phyloP scores from a whole-genome alignment of 371 early-diverging fungal genomes.

The Mortierella sp. region DNA sequence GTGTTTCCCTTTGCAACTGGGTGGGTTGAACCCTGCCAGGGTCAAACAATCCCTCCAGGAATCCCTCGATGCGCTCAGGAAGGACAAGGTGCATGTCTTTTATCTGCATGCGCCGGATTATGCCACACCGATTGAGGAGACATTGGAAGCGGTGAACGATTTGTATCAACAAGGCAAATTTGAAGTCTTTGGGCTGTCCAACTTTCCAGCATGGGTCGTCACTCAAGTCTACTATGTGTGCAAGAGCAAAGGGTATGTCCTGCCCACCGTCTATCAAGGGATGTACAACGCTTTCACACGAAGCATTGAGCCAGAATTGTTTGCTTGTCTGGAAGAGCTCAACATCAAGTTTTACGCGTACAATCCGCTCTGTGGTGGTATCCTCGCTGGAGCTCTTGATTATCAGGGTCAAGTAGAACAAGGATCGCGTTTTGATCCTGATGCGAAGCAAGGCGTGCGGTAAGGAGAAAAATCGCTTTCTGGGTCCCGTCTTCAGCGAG shows the following conservation, averaged over 20 bases:
- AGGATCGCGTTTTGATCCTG: constrained; percentile 66
- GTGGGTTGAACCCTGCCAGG: constrained; percentile 61
- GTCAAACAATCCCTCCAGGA: constrained; percentile 57
- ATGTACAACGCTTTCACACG: constrained; percentile 74
- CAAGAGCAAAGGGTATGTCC: constrained; percentile 54
- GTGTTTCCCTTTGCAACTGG: constrained; percentile 62
- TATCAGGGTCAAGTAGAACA: constrained; percentile 54
- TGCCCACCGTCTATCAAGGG: constrained; percentile 64
- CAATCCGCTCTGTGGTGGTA: constrained; percentile 73
- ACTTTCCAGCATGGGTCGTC: constrained; percentile 63
- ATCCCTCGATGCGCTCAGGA: constrained; percentile 52
- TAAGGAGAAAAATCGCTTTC: constrained; percentile 13
- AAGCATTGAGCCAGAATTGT: constrained; percentile 68
- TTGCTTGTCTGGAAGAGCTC: constrained; percentile 67
- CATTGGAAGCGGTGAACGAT: constrained; percentile 57
- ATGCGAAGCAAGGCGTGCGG: constrained; percentile 57
- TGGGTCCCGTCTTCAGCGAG: too few species aligned
- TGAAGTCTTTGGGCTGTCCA: constrained; percentile 63
- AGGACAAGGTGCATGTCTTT: constrained; percentile 59
- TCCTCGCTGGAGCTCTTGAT: constrained; percentile 57
- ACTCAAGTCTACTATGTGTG: constrained; percentile 58
- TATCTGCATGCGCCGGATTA: constrained; percentile 67
- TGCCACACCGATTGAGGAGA: constrained; percentile 58
- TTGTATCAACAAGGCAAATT: constrained; percentile 59
- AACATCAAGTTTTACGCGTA: constrained; percentile 66